Evolutionary conservation across 192 early-diverging fungal species (phyloP).

Genomic region (Kappamyces sp.): DNA sequence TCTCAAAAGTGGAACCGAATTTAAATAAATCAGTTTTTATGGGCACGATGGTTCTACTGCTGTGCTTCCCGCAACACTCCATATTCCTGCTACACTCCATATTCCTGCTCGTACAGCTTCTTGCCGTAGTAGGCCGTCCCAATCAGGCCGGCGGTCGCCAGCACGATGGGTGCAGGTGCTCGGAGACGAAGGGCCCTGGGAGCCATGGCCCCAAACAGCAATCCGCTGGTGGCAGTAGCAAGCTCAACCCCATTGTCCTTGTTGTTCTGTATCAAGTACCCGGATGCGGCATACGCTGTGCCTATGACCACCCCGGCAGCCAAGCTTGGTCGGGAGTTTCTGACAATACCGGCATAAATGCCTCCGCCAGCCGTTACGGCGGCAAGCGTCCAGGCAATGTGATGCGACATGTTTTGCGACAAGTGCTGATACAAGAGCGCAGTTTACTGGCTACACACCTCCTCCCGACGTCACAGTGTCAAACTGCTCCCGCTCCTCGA

Average conservation of each 20-base stretch:
- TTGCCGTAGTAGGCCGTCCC: slow-evolving; percentile 32
- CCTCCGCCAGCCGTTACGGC: too few species aligned
- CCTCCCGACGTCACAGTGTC: slow-evolving; percentile 36
- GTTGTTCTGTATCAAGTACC: slow-evolving; percentile 44
- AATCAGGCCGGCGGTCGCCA: slow-evolving; percentile 21
- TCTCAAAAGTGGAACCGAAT: slow-evolving; percentile 19
- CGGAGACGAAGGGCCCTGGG: slow-evolving; percentile 27
- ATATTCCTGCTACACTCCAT: slow-evolving; percentile 17
- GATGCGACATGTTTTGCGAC: too few species aligned
- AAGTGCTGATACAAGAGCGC: not conserved
- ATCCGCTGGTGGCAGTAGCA: slow-evolving; percentile 32
- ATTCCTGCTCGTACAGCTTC: slow-evolving; percentile 20
- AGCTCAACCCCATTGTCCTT: slow-evolving; percentile 41
- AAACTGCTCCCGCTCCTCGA: slow-evolving; percentile 26
- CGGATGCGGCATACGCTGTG: slow-evolving; percentile 33
- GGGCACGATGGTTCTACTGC: too few species aligned
- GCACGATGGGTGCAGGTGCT: slow-evolving; percentile 32
- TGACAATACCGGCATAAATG: not conserved
- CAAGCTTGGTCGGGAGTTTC: slow-evolving; percentile 34
- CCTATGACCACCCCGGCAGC: slow-evolving; percentile 44
- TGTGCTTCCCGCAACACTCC: too few species aligned
- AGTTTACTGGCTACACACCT: slow-evolving; percentile 33
- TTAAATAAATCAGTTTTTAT: not conserved
- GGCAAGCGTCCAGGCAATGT: too few species aligned
- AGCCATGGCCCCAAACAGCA: slow-evolving; percentile 39